phyloP scores from a whole-genome alignment of 495 filamentous ascomycete genomes.

The Penicillium steckii region DNA sequence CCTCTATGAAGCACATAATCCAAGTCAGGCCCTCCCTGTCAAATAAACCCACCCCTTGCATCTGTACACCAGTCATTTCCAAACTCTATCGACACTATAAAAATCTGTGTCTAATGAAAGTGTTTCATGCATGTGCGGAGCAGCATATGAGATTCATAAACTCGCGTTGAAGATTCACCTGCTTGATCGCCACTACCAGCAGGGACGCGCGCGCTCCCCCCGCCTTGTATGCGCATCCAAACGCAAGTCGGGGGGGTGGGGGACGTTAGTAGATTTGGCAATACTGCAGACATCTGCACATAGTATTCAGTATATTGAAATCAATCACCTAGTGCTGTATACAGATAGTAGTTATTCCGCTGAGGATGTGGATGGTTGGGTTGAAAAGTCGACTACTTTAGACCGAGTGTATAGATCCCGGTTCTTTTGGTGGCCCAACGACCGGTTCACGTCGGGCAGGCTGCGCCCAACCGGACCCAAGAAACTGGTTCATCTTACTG shows the following conservation, averaged over 20 bases:
- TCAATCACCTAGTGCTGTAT: no score
- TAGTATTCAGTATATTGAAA: no score
- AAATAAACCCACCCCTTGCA: constrained; percentile 3
- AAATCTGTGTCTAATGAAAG: neutral
- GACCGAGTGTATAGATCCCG: neutral
- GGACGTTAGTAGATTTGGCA: no score
- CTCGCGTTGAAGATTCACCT: neutral
- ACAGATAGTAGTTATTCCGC: no score
- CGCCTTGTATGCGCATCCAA: neutral
- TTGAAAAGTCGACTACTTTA: constrained; percentile 6
- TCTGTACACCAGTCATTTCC: neutral
- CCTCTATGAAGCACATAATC: neutral
- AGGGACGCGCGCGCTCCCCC: neutral
- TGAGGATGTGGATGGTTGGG: constrained; percentile 1
- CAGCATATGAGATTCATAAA: neutral
- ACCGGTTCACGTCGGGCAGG: constrained; percentile 6
- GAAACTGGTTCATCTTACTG: neutral
- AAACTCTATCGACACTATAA: constrained; percentile 11
- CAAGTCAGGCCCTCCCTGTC: neutral
- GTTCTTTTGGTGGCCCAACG: constrained; percentile 3
- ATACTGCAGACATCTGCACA: no score
- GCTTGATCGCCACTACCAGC: neutral
- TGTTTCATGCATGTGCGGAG: constrained; percentile 8
- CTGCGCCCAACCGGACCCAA: constrained; percentile 17
- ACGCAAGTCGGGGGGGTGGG: neutral